Conservation (phyloP, 148 eudicot genomes). For the Spergularia marina region DNA sequence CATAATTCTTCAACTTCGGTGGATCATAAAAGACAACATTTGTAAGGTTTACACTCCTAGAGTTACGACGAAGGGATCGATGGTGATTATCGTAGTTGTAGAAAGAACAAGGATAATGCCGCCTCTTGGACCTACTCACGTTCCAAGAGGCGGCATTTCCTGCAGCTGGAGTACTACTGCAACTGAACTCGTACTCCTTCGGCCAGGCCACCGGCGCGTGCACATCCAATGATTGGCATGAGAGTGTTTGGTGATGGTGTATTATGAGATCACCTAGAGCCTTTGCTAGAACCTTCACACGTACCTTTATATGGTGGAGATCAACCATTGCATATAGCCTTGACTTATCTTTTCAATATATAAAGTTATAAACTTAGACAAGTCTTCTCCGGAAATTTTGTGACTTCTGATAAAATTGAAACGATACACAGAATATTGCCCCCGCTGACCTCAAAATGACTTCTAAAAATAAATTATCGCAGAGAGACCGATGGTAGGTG, state of each 20-base stretch:
- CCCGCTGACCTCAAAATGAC: too few species aligned
- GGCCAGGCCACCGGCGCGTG: constrained; percentile 26
- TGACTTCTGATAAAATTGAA: neutral
- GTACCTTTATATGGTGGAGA: constrained; percentile 36
- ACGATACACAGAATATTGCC: neutral
- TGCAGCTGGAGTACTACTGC: constrained; percentile 28
- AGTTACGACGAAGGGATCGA: neutral
- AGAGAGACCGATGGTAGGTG: neutral
- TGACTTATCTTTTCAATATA: neutral
- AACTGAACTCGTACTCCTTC: constrained; percentile 32
- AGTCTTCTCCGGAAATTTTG: neutral
- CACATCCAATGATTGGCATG: constrained; percentile 28
- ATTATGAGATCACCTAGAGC: constrained; percentile 37
- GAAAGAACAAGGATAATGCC: constrained; percentile 3
- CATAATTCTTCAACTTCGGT: neutral
- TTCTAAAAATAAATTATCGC: too few species aligned
- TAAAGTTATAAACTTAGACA: too few species aligned
- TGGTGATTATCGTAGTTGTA: constrained; percentile 1
- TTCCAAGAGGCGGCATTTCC: neutral
- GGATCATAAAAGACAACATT: neutral
- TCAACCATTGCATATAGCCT: constrained; percentile 37
- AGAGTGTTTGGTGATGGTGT: constrained; percentile 26
- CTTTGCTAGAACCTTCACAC: constrained; percentile 41
- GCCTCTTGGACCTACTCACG: constrained; percentile 22
- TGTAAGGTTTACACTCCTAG: neutral